phyloP scores from a whole-genome alignment of 192 early-diverging fungal species.

The Haplosporangium gracile region DNA sequence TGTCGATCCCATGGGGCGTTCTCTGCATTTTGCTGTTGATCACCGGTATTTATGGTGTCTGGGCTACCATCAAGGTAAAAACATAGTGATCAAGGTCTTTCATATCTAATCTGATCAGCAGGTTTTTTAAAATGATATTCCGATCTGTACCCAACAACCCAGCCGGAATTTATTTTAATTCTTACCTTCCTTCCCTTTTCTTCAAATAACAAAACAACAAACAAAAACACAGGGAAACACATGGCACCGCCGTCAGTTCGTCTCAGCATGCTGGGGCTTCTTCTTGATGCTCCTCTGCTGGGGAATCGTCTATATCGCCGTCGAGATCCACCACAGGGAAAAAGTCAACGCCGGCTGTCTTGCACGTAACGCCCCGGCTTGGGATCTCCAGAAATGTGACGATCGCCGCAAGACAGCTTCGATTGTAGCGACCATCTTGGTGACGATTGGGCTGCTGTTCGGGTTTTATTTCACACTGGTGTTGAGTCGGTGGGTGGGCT shows the following conservation, averaged over 20 bases:
- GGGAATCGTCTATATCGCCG: constrained; percentile 48
- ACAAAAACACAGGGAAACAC: constrained; percentile 22
- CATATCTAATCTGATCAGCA: not conserved
- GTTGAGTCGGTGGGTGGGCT: constrained; percentile 17
- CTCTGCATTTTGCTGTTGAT: constrained; percentile 29
- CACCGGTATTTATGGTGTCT: constrained; percentile 35
- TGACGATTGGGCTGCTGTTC: constrained; percentile 21
- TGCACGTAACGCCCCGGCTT: constrained; percentile 5
- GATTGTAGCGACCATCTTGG: constrained; percentile 23
- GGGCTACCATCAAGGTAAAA: constrained; percentile 34
- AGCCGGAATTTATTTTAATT: not conserved
- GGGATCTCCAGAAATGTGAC: constrained; percentile 23
- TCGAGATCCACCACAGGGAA: constrained; percentile 11
- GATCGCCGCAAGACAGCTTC: constrained; percentile 13
- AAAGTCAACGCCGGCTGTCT: constrained; percentile 36
- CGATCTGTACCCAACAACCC: not conserved
- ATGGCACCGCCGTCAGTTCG: constrained; percentile 50
- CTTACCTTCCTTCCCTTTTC: not conserved
- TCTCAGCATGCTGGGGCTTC: constrained; percentile 48
- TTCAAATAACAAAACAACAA: not conserved
- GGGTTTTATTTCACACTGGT: constrained; percentile 33
- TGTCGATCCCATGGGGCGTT: constrained; percentile 45
- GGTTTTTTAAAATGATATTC: not conserved
- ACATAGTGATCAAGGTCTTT: not conserved
- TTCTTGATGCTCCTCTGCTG: constrained; percentile 48